Percentiles rank a stretch among this genome's conserved stretches.
Conservation (phyloP, 2,329 filamentous ascomycete species). For the Pseudodiploospora longispora region DNA sequence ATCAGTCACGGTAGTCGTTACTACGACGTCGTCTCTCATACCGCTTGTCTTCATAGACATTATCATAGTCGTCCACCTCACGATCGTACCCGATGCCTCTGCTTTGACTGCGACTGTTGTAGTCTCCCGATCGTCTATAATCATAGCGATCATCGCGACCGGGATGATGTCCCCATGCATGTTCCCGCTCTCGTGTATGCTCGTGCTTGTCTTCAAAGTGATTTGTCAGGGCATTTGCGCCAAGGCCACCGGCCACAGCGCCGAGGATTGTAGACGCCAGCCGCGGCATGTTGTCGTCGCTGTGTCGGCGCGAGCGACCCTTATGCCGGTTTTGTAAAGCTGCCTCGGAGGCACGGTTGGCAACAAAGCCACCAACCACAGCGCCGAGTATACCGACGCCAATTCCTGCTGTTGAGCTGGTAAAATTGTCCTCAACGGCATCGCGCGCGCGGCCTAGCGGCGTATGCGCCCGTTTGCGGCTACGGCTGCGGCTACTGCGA, state of each 20-base stretch:
- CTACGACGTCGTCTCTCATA: background rate
- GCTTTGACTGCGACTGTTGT: slow-evolving; percentile 11
- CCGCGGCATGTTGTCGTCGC: slow-evolving; percentile 22
- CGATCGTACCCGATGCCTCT: background rate
- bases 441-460: slow-evolving; percentile 33
- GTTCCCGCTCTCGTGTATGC: slow-evolving; percentile 23
- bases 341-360: slow-evolving; percentile 38
- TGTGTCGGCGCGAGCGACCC: slow-evolving; percentile 15
- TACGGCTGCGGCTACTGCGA: slow-evolving; percentile 7
- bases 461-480: slow-evolving; percentile 13
- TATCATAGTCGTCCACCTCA: slow-evolving; percentile 7
- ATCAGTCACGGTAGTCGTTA: background rate
- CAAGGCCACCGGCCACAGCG: slow-evolving; percentile 46
- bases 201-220: slow-evolving; percentile 31
- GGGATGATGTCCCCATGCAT: slow-evolving; percentile 26
- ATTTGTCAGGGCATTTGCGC: slow-evolving; percentile 43
- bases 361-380: slow-evolving; percentile 46
- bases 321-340: slow-evolving; percentile 22
- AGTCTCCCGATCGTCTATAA: slow-evolving; percentile 12
- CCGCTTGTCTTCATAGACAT: background rate
- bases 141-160: slow-evolving; percentile 21
- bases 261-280: slow-evolving; percentile 44
- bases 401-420: slow-evolving; percentile 38
- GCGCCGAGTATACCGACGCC: slow-evolving; percentile 46
- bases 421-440: slow-evolving; percentile 39